A percentile compares a stretch with the other conserved stretches of the same genome.
These are phyloP conservation scores for Sporothrix schenckii DNA, from an alignment of 2,329 filamentous ascomycete genomes.

Conservation along the genomic window DNA sequence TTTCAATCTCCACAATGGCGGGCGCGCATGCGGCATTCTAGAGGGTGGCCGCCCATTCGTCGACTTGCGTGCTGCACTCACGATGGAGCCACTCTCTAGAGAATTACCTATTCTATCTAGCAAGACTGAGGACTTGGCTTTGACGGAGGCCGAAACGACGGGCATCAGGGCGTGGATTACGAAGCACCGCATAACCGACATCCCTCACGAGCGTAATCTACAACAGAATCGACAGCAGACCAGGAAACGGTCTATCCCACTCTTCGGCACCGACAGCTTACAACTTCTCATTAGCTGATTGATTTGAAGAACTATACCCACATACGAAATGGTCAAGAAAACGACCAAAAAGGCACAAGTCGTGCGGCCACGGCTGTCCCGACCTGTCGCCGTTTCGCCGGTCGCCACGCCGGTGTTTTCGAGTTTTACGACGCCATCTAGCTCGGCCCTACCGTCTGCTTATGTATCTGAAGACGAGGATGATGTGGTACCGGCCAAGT, in stretches of 20 bases:
- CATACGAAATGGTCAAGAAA: conserved; percentile 28
- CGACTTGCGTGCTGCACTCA: conserved; percentile 45
- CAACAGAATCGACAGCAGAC: neutral
- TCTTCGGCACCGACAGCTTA: neutral
- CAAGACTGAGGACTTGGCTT: neutral
- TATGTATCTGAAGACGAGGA: conserved; percentile 47
- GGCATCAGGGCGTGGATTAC: too few species aligned
- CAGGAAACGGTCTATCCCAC: neutral
- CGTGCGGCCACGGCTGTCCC: conserved; percentile 41
- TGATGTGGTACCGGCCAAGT: conserved; percentile 45
- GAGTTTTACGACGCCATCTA: conserved; percentile 43
- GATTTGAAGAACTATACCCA: neutral
- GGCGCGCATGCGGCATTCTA: conserved; percentile 54
- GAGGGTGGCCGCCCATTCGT: conserved; percentile 56
- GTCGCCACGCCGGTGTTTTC: conserved; percentile 43
- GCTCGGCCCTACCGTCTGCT: conserved; percentile 46
- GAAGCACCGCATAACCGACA: neutral
- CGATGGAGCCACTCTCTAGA: conserved; percentile 60
- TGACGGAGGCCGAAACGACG: neutral
- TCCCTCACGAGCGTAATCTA: neutral
- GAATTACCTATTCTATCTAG: conserved; percentile 14
- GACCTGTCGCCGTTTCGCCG: conserved; percentile 39
- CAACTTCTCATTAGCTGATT: too few species aligned
- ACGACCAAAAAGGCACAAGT: conserved; percentile 22
- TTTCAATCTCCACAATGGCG: conserved; percentile 46